phyloP scores from a whole-genome alignment of 305 asterid species.

The Fraxinus dipetala region DNA sequence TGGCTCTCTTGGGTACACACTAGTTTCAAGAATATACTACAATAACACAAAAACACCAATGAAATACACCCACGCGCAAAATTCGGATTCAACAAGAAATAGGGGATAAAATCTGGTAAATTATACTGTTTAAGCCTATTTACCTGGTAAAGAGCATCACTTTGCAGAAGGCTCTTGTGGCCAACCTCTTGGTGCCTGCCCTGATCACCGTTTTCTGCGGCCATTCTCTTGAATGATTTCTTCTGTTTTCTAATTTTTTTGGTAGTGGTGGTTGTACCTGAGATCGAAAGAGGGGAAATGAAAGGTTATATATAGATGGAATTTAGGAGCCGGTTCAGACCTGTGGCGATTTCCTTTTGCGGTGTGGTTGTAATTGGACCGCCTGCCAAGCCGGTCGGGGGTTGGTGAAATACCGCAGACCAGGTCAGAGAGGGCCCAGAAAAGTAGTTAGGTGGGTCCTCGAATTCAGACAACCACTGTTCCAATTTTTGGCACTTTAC shows the following conservation, averaged over 20 bases:
- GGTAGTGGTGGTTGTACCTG: background rate
- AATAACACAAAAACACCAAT: background rate
- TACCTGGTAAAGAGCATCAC: constrained; percentile 49
- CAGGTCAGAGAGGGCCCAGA: background rate
- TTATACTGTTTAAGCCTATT: background rate
- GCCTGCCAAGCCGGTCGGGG: background rate
- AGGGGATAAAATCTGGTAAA: background rate
- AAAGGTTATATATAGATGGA: background rate
- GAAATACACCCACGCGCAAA: background rate
- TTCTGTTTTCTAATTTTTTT: background rate
- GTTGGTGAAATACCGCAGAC: background rate
- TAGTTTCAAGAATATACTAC: background rate
- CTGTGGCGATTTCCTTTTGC: background rate
- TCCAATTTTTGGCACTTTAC: background rate
- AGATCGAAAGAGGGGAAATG: background rate
- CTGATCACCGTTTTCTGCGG: constrained; percentile 16
- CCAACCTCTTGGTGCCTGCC: constrained; percentile 43
- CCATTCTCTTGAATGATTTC: background rate
- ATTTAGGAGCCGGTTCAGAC: background rate
- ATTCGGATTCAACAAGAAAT: background rate
- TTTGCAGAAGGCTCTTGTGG: constrained; percentile 44
- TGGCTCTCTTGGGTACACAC: constrained; percentile 25
- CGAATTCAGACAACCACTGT: background rate
- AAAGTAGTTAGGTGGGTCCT: background rate
- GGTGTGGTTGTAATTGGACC: background rate